These are phyloP conservation scores for Candida piceae DNA, from an alignment of 805 yeast genomes.

Conservation along the genomic window DNA sequence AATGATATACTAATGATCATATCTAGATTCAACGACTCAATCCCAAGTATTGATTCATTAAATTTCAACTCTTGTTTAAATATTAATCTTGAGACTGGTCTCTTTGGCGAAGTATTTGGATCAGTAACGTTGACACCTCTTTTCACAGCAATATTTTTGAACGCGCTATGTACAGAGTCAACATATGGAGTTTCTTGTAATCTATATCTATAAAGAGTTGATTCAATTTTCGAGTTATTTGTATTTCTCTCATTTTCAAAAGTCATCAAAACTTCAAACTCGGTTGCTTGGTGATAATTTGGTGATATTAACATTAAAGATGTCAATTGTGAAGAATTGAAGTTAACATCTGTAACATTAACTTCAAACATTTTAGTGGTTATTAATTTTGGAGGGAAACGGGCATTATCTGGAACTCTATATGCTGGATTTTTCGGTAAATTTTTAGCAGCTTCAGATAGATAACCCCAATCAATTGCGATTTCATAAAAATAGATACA, in stretches of 20 bases:
- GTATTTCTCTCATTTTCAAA: constrained; percentile 29
- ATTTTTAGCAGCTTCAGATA: constrained; percentile 41
- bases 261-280: constrained; percentile 41
- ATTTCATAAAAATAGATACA: constrained; percentile 39
- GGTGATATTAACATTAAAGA: constrained; percentile 44
- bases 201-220: constrained; percentile 24
- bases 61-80: constrained; percentile 20
- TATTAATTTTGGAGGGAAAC: constrained; percentile 35
- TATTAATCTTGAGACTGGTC: constrained; percentile 5
- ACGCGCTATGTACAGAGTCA: constrained; percentile 21
- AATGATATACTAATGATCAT: constrained; percentile 35
- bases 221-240: constrained; percentile 9
- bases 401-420: constrained; percentile 43
- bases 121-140: constrained; percentile 10
- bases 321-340: constrained; percentile 22
- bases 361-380: constrained; percentile 29
- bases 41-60: constrained; percentile 25
- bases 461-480: constrained; percentile 51
- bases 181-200: constrained; percentile 13
- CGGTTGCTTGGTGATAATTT: constrained; percentile 35
- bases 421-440: constrained; percentile 44
- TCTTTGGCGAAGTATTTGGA: background rate
- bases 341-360: constrained; percentile 26
- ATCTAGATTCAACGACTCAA: constrained; percentile 35
- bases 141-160: constrained; percentile 19